Evolutionary conservation across 176 grass and related monocot genomes (phyloP).

Genomic region (Musa beccarii): DNA sequence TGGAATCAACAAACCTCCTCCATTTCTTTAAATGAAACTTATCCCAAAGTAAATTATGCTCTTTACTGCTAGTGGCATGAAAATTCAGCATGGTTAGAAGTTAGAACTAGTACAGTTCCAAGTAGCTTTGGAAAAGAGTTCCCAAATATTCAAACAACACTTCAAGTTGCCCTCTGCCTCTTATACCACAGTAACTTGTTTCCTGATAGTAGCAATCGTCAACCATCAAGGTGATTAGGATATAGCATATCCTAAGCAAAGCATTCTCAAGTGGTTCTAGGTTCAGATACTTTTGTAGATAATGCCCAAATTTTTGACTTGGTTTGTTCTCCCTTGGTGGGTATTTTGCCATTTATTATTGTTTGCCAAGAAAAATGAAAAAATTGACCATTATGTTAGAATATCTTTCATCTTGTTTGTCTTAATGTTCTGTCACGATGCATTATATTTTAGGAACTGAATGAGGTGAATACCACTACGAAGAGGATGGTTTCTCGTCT

Average conservation of each 20-base stretch:
- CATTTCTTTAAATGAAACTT: too few species aligned
- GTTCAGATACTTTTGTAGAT: background rate
- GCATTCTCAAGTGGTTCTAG: background rate
- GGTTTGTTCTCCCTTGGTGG: background rate
- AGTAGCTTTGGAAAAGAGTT: too few species aligned
- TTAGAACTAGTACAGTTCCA: too few species aligned
- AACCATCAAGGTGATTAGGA: background rate
- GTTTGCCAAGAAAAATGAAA: background rate
- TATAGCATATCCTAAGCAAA: background rate
- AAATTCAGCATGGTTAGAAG: too few species aligned
- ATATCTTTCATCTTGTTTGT: constrained; percentile 8
- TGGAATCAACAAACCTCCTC: too few species aligned
- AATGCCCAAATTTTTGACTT: background rate
- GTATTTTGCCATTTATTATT: background rate
- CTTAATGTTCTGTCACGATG: background rate
- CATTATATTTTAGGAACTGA: constrained; percentile 49
- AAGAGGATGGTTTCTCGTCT: constrained; percentile 76
- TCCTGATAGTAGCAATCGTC: too few species aligned
- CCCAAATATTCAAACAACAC: too few species aligned
- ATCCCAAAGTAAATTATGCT: too few species aligned
- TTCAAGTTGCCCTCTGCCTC: too few species aligned
- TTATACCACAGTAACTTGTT: too few species aligned
- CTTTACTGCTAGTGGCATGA: too few species aligned
- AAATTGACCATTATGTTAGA: background rate
- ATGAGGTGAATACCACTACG: constrained; percentile 60